Conservation (phyloP, 495 filamentous ascomycete species). For the Thermothielavioides terrestris region DNA sequence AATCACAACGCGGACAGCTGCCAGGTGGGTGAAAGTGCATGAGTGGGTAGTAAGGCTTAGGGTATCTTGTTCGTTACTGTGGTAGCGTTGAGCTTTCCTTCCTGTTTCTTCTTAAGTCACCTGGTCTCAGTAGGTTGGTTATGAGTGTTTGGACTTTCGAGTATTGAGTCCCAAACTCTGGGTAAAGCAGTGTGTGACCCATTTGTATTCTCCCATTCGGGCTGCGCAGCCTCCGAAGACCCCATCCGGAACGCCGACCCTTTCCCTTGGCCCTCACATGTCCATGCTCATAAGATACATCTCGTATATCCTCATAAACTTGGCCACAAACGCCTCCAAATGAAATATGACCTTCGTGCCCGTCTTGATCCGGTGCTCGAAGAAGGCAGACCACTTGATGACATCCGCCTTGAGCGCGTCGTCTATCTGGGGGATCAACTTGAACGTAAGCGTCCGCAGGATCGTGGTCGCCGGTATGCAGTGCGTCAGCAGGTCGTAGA, state of each 20-base stretch:
- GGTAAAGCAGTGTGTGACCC: too few relatives aligned
- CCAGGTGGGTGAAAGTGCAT: neutral
- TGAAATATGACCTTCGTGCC: conserved; percentile 97
- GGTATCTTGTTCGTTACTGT: too few relatives aligned
- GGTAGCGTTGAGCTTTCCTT: too few relatives aligned
- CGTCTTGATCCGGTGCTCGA: conserved; percentile 84
- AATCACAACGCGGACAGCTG: conserved; percentile 4
- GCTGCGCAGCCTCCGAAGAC: too few relatives aligned
- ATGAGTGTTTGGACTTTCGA: too few relatives aligned
- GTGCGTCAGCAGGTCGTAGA: conserved; percentile 93
- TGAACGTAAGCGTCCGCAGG: conserved; percentile 87
- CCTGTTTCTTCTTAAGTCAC: too few relatives aligned
- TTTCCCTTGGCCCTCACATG: conserved; percentile 23
- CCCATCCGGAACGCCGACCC: neutral
- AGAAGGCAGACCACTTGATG: conserved; percentile 93
- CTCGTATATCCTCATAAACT: conserved; percentile 94
- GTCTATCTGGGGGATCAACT: conserved; percentile 77
- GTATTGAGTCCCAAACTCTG: too few relatives aligned
- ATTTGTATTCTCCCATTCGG: too few relatives aligned
- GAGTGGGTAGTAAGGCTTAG: too few relatives aligned
- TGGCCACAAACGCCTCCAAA: conserved; percentile 94
- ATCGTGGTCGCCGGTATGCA: conserved; percentile 93
- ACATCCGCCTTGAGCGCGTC: conserved; percentile 84
- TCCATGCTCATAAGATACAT: conserved; percentile 92
- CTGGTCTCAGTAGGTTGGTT: too few relatives aligned